Conservation (phyloP, 202 grass and related monocot genomes). For the Schoenoplectus tabernaemontani region DNA sequence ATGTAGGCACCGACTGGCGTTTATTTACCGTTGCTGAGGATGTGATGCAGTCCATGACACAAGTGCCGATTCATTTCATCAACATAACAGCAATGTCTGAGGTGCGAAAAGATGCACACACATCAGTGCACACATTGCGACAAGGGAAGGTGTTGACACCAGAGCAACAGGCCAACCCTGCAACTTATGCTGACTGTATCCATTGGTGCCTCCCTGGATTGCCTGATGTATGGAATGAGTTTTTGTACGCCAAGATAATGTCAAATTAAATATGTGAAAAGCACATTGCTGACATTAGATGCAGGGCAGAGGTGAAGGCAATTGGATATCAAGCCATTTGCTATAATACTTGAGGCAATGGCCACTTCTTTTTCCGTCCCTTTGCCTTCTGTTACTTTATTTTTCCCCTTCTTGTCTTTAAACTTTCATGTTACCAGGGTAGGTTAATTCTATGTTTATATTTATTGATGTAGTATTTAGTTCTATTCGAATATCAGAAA, state of each 20-base stretch:
- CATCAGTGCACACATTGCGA: conserved; percentile 81
- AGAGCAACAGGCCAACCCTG: conserved; percentile 62
- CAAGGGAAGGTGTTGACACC: conserved; percentile 83
- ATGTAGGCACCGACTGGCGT: conserved; percentile 86
- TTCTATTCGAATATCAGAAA: not conserved
- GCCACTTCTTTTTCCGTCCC: not conserved
- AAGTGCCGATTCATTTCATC: conserved; percentile 63
- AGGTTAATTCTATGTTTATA: conserved; percentile 15
- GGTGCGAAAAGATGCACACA: conserved; percentile 87
- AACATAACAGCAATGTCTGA: conserved; percentile 88
- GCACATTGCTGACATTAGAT: not conserved
- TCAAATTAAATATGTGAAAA: conserved; percentile 25
- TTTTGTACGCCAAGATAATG: conserved; percentile 54
- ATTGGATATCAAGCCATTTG: not conserved
- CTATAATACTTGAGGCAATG: not conserved
- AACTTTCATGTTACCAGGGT: not conserved
- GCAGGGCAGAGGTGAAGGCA: not conserved
- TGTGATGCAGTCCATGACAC: conserved; percentile 45
- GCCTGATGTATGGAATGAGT: conserved; percentile 86
- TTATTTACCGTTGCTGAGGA: conserved; percentile 40
- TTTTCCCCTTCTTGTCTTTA: not conserved
- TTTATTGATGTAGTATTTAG: conserved; percentile 14
- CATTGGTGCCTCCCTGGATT: conserved; percentile 95
- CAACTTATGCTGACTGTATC: conserved; percentile 88
- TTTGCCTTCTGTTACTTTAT: not conserved